These are phyloP conservation scores for Porpolomopsis calyptriformis DNA, from an alignment of 768 basidiomycete genomes.

Conservation along the genomic window DNA sequence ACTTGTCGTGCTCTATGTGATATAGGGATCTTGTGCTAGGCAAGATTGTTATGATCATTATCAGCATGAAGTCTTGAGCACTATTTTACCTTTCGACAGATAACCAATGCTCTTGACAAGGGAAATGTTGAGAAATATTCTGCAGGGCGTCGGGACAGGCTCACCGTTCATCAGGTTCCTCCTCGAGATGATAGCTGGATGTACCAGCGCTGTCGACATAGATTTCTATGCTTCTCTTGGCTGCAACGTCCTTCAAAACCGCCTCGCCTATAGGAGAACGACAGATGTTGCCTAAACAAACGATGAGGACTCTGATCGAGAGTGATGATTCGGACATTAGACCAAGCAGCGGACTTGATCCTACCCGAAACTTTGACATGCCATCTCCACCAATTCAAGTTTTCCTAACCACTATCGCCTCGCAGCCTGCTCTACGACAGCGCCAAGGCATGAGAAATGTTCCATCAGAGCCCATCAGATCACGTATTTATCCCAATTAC, in stretches of 20 bases:
- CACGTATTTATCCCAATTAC: conserved; percentile 3
- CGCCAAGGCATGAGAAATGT: conserved; percentile 50
- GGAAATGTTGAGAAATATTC: neutral
- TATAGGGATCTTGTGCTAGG: conserved; percentile 67
- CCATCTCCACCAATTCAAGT: conserved; percentile 75
- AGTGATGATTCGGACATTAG: conserved; percentile 11
- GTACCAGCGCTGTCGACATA: conserved; percentile 80
- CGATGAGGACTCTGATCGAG: conserved; percentile 50
- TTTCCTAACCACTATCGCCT: conserved; percentile 83
- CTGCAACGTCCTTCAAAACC: conserved; percentile 59
- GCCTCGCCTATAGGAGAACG: conserved; percentile 92
- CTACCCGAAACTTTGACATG: conserved; percentile 28
- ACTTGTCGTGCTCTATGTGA: conserved; percentile 60
- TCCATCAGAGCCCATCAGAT: neutral
- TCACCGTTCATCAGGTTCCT: conserved; percentile 76
- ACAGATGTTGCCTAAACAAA: conserved; percentile 76
- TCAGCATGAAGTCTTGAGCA: neutral
- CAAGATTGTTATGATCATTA: conserved; percentile 1
- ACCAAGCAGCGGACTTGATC: too few species aligned
- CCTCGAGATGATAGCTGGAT: conserved; percentile 72
- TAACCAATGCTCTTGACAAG: conserved; percentile 1
- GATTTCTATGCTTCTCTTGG: conserved; percentile 55
- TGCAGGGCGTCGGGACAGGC: conserved; percentile 2
- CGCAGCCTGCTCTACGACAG: conserved; percentile 64
- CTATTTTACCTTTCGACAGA: conserved; percentile 2